phyloP scores from a whole-genome alignment of 257 asterid genomes.

The Nicotiana benthamiana region DNA sequence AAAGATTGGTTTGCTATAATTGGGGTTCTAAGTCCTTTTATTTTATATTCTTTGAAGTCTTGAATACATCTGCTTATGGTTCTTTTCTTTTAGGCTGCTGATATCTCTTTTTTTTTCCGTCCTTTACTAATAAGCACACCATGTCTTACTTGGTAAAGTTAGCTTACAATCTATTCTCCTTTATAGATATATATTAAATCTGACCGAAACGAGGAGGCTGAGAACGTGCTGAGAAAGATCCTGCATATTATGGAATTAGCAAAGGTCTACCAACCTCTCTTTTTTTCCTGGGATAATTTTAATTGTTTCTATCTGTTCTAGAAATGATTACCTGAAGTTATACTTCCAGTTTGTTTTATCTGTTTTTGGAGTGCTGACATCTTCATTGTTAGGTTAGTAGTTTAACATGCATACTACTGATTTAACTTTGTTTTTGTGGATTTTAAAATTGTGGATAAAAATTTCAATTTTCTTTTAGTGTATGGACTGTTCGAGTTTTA shows the following conservation, averaged over 20 bases:
- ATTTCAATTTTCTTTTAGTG: neutral
- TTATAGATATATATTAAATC: constrained; percentile 58
- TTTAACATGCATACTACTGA: neutral
- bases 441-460: neutral
- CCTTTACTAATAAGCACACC: neutral
- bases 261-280: constrained; percentile 42
- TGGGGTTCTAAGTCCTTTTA: neutral
- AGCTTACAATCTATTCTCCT: neutral
- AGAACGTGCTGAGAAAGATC: constrained; percentile 58
- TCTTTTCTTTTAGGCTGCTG: neutral
- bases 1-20: neutral
- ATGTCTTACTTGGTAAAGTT: neutral
- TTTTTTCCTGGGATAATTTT: neutral
- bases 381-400: neutral
- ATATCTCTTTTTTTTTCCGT: neutral
- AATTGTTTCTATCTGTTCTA: neutral
- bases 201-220: constrained; percentile 59
- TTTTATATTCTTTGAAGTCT: neutral
- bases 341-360: neutral
- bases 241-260: constrained; percentile 63
- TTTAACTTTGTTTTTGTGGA: neutral
- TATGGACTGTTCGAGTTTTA: neutral
- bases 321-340: neutral
- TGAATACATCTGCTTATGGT: too few relatives aligned
- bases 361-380: neutral